phyloP scores from a whole-genome alignment of 2,329 filamentous ascomycete species.

The Pyricularia pennisetigena region DNA sequence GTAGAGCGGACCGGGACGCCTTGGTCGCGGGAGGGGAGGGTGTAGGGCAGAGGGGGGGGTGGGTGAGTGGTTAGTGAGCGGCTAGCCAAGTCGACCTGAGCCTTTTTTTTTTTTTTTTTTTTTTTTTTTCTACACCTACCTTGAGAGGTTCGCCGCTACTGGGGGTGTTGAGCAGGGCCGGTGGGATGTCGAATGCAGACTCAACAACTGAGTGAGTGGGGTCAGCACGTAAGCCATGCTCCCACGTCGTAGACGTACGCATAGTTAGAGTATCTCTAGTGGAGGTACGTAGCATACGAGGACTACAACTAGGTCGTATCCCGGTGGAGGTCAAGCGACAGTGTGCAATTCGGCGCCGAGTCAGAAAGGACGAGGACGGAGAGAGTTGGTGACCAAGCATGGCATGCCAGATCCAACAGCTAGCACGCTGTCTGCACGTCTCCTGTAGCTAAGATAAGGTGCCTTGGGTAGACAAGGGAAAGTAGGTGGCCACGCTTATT shows the following conservation, averaged over 20 bases:
- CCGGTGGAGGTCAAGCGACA: not conserved
- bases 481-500: not conserved
- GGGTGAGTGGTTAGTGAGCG: no score
- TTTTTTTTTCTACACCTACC: not conserved
- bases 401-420: not conserved
- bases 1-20: not conserved
- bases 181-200: not conserved
- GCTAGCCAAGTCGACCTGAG: not conserved
- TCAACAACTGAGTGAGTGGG: not conserved
- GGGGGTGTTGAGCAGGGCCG: not conserved
- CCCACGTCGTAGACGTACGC: not conserved
- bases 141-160: not conserved
- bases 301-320: not conserved
- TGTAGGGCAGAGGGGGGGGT: not conserved
- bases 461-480: not conserved
- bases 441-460: not conserved
- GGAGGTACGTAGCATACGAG: not conserved
- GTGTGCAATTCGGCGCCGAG: not conserved
- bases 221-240: not conserved
- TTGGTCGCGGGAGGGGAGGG: not conserved
- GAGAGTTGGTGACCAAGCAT: not conserved
- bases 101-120: no score
- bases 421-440: not conserved
- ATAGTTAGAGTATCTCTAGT: not conserved
- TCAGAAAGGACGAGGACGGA: not conserved